phyloP scores from a whole-genome alignment of 495 filamentous ascomycete species.

The Neurospora tetraspora region DNA sequence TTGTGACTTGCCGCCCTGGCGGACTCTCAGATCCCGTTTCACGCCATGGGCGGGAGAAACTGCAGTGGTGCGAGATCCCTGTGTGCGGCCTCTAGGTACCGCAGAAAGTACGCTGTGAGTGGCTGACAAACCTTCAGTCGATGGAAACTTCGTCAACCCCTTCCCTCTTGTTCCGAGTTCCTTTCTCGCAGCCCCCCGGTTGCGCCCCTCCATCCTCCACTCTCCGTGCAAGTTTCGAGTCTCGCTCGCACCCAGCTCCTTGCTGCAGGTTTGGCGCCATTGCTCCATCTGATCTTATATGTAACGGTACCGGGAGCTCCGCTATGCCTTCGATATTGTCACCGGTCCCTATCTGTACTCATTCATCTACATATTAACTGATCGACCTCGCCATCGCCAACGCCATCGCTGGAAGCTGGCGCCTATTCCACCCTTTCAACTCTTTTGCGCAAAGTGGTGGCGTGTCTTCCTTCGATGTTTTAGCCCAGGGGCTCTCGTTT shows the following conservation, averaged over 20 bases:
- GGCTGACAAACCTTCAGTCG: not conserved
- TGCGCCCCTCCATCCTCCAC: not conserved
- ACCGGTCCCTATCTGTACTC: not conserved
- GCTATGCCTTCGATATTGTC: not conserved
- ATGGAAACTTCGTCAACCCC: not conserved
- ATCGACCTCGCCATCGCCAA: not conserved
- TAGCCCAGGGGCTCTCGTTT: not conserved
- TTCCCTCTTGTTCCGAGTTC: not conserved
- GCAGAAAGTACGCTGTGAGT: not conserved
- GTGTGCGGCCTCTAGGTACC: not conserved
- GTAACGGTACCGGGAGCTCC: not conserved
- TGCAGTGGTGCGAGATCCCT: not conserved
- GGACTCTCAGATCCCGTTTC: not conserved
- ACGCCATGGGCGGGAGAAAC: not conserved
- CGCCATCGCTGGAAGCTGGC: constrained; percentile 18
- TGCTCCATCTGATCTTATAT: not conserved
- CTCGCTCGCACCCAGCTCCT: not conserved
- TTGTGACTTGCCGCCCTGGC: not conserved
- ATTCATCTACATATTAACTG: not conserved
- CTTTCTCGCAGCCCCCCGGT: not conserved
- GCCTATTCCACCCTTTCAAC: not conserved
- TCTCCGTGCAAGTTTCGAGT: not conserved
- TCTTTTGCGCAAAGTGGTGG: not conserved
- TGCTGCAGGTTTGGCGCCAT: not conserved
- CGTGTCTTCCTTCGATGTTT: not conserved